Conservation (phyloP, 192 early-diverging fungal genomes). For the Linnemannia elongata region DNA sequence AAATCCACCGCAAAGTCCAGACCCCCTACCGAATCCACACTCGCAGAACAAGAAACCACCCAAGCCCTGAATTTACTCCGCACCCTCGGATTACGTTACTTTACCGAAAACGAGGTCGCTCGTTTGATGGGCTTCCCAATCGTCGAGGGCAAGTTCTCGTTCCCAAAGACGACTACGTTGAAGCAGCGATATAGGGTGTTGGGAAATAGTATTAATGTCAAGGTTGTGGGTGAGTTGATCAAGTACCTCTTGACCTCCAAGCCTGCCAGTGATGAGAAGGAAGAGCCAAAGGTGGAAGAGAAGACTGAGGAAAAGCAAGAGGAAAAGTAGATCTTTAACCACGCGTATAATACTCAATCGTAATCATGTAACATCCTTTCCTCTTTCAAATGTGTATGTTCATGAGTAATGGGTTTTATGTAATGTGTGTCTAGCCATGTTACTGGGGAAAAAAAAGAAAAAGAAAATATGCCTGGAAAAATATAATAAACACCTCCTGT, state of each 20-base stretch:
- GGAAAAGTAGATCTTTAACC: not conserved
- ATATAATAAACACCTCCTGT: not conserved
- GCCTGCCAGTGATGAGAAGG: not conserved
- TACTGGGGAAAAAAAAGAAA: not conserved
- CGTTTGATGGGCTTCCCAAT: slow-evolving; percentile 85
- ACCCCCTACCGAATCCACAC: not conserved
- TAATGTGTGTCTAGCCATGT: not conserved
- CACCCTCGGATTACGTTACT: slow-evolving; percentile 63
- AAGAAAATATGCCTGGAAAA: not conserved
- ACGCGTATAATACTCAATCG: not conserved
- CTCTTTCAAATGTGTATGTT: not conserved
- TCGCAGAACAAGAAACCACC: slow-evolving; percentile 38
- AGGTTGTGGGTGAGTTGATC: slow-evolving; percentile 84
- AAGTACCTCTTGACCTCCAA: slow-evolving; percentile 69
- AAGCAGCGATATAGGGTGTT: slow-evolving; percentile 89
- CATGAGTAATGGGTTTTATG: slow-evolving; percentile 6
- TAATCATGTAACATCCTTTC: not conserved
- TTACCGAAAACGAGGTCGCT: slow-evolving; percentile 77
- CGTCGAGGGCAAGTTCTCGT: slow-evolving; percentile 68
- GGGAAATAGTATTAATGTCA: slow-evolving; percentile 93
- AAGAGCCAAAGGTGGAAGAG: not conserved
- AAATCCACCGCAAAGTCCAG: slow-evolving; percentile 34
- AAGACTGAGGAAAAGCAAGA: not conserved
- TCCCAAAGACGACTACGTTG: slow-evolving; percentile 73
- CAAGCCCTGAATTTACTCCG: slow-evolving; percentile 54